Evolutionary conservation across 768 basidiomycete genomes (phyloP), one percentile per base, ranked within the genome.

Genomic region (Termitomyces sp.): DNA sequence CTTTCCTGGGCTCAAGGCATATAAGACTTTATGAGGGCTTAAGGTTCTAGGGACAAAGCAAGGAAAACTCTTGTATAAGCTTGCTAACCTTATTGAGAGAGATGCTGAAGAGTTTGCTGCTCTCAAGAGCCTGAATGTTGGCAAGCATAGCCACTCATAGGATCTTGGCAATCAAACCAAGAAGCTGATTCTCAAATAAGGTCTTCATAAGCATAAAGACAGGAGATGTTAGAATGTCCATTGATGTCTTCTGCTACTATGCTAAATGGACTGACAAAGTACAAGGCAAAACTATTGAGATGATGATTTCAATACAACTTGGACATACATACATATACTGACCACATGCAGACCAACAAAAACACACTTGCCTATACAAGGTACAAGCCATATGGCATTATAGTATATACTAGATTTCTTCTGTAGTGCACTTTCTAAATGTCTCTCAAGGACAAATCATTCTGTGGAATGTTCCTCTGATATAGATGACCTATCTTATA

Each of bases 181-280:
- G 15, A 17, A 38, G 17, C 15, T 8, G 7, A 17, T 23, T 17
- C 42, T 11, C n/a, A 82, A 81, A 84, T 28, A 88, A 86, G 69
- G 77, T 82, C 1, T 86, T 79, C 64, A 42, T 41, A 5, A 73
- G 68, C 67, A 73, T 81, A 28, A 80, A 73, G 59, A 5, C 37
- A 38, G 70, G 65, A 14, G 87, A 88, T 61, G 67, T 89, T 5
- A 57, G 64, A 1, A 69, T 70, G 52, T 68, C 77, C 2, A 75
- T 83, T 56, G 74, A 66, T 35, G 73, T 74, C 47, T 68, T 91
- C 58, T 75, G 81, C 33, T 94, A 93, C 73, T 94, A 87, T 64
- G 89, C 84, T 48, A 92, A 92, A 23, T 89, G 88, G 84, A 88
- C 91, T 28, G 92, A 93, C 75, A 94, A 94, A 73, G 70, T 86